Percentiles rank a stretch among this genome's conserved stretches.
These are phyloP conservation scores for Albatrellus sp. DNA, from an alignment of 1,284 basidiomycete species.

Conservation along the genomic window DNA sequence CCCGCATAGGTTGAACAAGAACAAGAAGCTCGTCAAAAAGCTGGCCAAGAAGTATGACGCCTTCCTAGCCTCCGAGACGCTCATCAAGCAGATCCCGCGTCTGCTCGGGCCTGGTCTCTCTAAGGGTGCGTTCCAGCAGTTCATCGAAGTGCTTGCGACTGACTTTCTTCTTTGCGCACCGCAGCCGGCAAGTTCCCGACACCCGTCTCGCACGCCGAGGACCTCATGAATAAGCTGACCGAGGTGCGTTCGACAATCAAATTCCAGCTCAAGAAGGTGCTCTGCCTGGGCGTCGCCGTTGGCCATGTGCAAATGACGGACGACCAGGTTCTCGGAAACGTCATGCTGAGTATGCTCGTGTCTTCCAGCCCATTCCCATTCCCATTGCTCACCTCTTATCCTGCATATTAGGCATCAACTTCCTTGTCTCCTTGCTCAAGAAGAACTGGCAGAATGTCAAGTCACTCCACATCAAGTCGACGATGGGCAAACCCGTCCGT, in stretches of 20 bases:
- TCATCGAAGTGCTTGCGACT: neutral
- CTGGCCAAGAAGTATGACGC: slow-evolving; percentile 99
- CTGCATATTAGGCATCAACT: slow-evolving; percentile 83
- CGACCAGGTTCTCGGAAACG: slow-evolving; percentile 93
- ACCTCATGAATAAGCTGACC: slow-evolving; percentile 83
- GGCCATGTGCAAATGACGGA: slow-evolving; percentile 97
- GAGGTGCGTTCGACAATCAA: slow-evolving; percentile 99
- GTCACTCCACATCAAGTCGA: slow-evolving; percentile 96
- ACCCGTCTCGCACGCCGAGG: slow-evolving; percentile 87
- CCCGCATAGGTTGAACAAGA: slow-evolving; percentile 80
- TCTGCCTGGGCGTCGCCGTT: slow-evolving; percentile 97
- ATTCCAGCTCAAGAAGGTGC: slow-evolving; percentile 99
- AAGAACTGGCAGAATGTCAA: slow-evolving; percentile 99
- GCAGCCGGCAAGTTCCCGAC: slow-evolving; percentile 99
- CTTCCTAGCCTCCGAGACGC: slow-evolving; percentile 93
- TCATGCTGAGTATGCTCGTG: slow-evolving; percentile 76
- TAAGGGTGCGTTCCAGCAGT: slow-evolving; percentile 51
- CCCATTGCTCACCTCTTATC: slow-evolving; percentile 4
- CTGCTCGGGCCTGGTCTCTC: slow-evolving; percentile 98
- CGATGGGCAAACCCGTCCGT: slow-evolving; percentile 98
- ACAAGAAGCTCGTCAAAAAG: slow-evolving; percentile 99
- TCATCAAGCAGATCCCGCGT: slow-evolving; percentile 99
- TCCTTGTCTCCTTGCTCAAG: slow-evolving; percentile 98
- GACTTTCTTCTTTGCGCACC: neutral
- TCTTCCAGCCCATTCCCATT: neutral